phyloP scores from a whole-genome alignment of 352 stramenopile species.

The Aphanomyces euteiches region DNA sequence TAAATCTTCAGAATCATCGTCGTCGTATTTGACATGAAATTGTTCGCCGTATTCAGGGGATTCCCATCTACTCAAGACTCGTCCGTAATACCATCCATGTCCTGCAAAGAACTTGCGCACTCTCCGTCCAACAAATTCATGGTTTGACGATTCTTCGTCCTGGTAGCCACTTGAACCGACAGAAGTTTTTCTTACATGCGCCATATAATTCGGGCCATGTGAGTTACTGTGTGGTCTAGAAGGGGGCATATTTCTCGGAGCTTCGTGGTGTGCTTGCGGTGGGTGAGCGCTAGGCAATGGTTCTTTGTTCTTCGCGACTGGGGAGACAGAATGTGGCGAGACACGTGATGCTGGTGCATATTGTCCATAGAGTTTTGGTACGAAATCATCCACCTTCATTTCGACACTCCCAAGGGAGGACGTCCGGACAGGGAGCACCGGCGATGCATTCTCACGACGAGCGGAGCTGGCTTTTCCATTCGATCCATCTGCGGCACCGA shows the following conservation, averaged over 20 bases:
- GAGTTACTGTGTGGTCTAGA: too few species aligned
- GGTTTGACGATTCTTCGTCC: neutral
- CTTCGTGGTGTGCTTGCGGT: neutral
- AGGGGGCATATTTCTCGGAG: too few species aligned
- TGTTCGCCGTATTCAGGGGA: constrained; percentile 27
- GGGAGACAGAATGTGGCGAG: neutral
- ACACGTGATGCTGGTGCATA: neutral
- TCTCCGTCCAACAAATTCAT: constrained; percentile 20
- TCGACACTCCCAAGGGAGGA: neutral
- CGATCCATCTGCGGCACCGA: neutral
- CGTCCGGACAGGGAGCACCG: neutral
- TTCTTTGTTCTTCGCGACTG: neutral
- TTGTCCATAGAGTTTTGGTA: neutral
- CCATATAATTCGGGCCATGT: too few species aligned
- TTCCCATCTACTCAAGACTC: constrained; percentile 18
- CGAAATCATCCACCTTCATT: constrained; percentile 15
- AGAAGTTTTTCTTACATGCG: too few species aligned
- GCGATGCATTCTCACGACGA: neutral
- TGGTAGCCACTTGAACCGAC: too few species aligned
- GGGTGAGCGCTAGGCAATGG: neutral
- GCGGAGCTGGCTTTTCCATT: too few species aligned
- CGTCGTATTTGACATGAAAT: constrained; percentile 21
- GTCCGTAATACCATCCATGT: constrained; percentile 27
- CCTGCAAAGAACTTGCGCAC: constrained; percentile 27
- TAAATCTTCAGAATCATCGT: constrained; percentile 28